phyloP scores from a whole-genome alignment of 163 green algal species.

The Scenedesmus sp. region DNA sequence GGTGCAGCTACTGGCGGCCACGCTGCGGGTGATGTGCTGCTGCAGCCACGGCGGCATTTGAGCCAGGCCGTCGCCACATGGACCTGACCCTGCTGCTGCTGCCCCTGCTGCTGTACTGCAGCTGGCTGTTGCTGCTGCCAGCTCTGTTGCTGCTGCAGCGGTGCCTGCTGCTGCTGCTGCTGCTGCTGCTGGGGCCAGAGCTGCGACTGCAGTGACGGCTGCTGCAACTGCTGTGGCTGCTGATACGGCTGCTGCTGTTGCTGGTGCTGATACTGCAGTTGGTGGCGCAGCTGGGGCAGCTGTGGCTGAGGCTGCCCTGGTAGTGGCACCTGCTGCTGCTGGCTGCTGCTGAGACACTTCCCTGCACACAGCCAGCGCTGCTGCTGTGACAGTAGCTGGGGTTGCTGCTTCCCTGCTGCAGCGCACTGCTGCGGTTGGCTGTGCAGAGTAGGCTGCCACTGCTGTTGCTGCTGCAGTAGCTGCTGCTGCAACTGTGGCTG shows the following conservation, averaged over 20 bases:
- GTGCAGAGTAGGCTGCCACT: no score
- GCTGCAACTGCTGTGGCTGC: background rate
- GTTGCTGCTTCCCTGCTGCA: no score
- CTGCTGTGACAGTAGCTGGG: no score
- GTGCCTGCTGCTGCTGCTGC: background rate
- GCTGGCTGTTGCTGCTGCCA: background rate
- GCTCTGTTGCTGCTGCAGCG: background rate
- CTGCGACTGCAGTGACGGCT: no score
- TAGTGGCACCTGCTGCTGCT: background rate
- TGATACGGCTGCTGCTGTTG: no score
- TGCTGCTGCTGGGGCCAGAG: background rate
- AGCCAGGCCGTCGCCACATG: background rate
- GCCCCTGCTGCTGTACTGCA: background rate
- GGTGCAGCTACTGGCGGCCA: background rate
- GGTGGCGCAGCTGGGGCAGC: no score
- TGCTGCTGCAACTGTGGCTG: background rate
- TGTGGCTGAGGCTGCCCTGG: no score
- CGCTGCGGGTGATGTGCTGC: background rate
- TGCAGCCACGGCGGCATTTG: background rate
- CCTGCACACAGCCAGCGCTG: no score
- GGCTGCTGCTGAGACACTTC: background rate
- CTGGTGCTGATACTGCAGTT: background rate
- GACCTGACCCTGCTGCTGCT: background rate
- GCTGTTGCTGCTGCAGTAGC: no score
- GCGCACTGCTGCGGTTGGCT: no score